Evolutionary conservation across 2,329 filamentous ascomycete genomes (phyloP).

Genomic region (Penicillium aurantiogriseum): DNA sequence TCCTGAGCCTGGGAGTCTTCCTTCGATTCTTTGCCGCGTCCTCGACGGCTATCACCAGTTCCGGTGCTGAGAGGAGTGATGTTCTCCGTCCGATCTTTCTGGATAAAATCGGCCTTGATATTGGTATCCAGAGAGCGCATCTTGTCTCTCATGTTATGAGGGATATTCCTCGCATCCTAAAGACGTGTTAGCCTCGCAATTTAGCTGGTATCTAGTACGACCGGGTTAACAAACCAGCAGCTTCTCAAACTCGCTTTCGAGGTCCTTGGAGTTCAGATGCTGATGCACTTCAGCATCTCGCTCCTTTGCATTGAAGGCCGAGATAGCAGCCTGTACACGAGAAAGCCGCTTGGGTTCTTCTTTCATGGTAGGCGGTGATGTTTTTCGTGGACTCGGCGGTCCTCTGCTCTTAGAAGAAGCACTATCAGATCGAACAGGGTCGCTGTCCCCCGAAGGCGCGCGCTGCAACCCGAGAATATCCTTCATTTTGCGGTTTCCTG

Average conservation of each 20-base stretch:
- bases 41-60: constrained; percentile 33
- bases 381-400: constrained; percentile 26
- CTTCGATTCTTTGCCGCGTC: constrained; percentile 45
- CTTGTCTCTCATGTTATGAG: constrained; percentile 88
- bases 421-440: constrained; percentile 12
- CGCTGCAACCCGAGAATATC: constrained; percentile 33
- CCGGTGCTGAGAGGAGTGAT: constrained; percentile 49
- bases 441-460: constrained; percentile 25
- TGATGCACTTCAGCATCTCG: constrained; percentile 47
- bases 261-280: constrained; percentile 51
- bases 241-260: constrained; percentile 63
- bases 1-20: constrained; percentile 44
- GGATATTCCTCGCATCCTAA: constrained; percentile 86
- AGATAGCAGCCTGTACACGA: constrained; percentile 64
- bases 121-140: constrained; percentile 86
- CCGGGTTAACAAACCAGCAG: constrained; percentile 53
- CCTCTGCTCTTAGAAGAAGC: constrained; percentile 19
- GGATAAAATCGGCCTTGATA: constrained; percentile 94
- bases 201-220: not conserved
- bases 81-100: constrained; percentile 77
- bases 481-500: constrained; percentile 42
- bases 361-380: constrained; percentile 29
- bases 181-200: constrained; percentile 27
- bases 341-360: constrained; percentile 49
- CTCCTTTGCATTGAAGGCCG: constrained; percentile 58